Evolutionary conservation across 805 yeast genomes (phyloP).

Genomic region (Priceomyces carsonii): DNA sequence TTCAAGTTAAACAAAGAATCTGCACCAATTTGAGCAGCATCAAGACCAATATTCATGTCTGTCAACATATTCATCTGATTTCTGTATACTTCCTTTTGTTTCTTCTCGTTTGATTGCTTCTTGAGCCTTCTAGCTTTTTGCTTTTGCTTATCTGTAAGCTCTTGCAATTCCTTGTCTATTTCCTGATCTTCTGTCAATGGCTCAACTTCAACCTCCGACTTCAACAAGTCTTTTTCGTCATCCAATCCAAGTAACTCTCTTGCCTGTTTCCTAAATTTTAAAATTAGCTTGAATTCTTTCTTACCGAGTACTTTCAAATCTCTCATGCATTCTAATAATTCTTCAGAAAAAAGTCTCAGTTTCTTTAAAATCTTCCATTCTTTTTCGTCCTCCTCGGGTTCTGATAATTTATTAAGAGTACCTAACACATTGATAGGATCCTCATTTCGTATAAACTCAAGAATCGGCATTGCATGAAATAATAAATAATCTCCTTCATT

Average conservation of each 20-base stretch:
- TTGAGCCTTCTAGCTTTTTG: conserved; percentile 75
- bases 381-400: conserved; percentile 53
- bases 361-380: conserved; percentile 74
- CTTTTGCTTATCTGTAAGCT: conserved; percentile 69
- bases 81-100: conserved; percentile 84
- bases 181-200: conserved; percentile 83
- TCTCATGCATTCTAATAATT: conserved; percentile 77
- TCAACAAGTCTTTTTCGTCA: conserved; percentile 51
- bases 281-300: conserved; percentile 82
- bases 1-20: conserved; percentile 81
- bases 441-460: conserved; percentile 79
- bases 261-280: conserved; percentile 88
- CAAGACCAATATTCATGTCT: conserved; percentile 89
- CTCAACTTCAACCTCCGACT: conserved; percentile 60
- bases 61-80: conserved; percentile 97
- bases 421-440: conserved; percentile 87
- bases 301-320: conserved; percentile 94
- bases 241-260: conserved; percentile 74
- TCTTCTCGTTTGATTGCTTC: conserved; percentile 76
- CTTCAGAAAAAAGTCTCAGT: conserved; percentile 75
- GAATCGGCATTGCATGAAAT: conserved; percentile 68
- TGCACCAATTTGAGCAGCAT: conserved; percentile 79
- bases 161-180: conserved; percentile 81
- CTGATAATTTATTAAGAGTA: conserved; percentile 62
- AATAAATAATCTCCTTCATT: conserved; percentile 85